Conservation (phyloP, 192 early-diverging fungal genomes). For the Backusella westeae region DNA sequence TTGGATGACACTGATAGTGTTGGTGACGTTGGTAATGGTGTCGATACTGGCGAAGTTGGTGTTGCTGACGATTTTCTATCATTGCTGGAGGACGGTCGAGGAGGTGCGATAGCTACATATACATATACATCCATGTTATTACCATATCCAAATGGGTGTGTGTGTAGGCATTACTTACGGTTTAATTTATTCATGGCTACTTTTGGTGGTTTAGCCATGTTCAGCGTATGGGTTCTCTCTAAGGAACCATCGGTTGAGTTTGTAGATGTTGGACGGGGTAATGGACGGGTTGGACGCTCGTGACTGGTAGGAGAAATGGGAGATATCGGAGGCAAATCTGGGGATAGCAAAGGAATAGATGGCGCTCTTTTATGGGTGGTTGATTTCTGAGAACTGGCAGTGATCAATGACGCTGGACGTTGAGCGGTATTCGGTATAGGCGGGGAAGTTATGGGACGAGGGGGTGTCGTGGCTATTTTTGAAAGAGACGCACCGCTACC, state of each 20-base stretch:
- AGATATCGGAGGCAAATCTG: slow-evolving; percentile 13
- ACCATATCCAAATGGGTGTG: too few relatives aligned
- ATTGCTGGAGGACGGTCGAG: background rate
- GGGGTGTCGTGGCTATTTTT: background rate
- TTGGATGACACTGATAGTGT: background rate
- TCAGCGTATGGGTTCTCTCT: background rate
- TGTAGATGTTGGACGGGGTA: slow-evolving; percentile 16
- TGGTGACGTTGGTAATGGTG: background rate
- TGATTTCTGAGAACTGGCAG: background rate
- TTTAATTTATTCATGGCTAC: background rate
- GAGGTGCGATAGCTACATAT: background rate
- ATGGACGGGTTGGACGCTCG: slow-evolving; percentile 22
- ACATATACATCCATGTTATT: too few relatives aligned
- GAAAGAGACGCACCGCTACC: background rate
- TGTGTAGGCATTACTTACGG: background rate
- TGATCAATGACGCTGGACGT: background rate
- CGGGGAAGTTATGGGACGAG: background rate
- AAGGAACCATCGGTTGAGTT: background rate
- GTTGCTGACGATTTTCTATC: background rate
- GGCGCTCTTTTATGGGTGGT: slow-evolving; percentile 6
- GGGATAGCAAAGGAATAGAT: slow-evolving; percentile 30
- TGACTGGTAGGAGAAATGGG: slow-evolving; percentile 2
- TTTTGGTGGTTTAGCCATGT: slow-evolving; percentile 14
- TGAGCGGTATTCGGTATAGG: background rate
- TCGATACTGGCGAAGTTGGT: too few relatives aligned